Base-by-base conservation (phyloP, 2,329 filamentous ascomycete genomes). In the Venturiaceae sp. region DNA sequence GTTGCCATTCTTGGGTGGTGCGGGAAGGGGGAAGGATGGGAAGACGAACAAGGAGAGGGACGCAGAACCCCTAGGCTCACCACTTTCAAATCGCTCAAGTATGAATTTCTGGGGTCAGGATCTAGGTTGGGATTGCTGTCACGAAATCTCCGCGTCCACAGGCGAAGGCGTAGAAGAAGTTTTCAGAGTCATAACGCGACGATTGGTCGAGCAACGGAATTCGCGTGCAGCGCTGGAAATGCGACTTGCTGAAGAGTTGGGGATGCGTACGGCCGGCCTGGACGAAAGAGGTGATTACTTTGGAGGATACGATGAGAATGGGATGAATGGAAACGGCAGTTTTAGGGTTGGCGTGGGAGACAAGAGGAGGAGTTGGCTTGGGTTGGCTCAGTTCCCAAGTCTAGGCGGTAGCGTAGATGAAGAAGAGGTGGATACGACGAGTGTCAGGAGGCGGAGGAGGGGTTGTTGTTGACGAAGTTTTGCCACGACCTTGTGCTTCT, bases 91-190 rank as follows among this genome's bases (percentile, higher is more conserved):
- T 41, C 60, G 60, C 33, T 39, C 30, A 9, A 87, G 83, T 66
- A 87, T 83, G 37, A 87, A 87, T 1, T 90, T 91, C 73, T 96
- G 92, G 92, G 90, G 87, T 23, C 89, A 94, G 70, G 92, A 96
- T 68, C 85, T 91, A 5, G 91, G 92, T 56, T 97, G 92, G 92
- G 92, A 96, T 67, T 95, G 91, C 62, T 97, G 92, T 71, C 94
- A 97, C 72, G 94, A 99, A 75, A 92, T 99, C 68, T 92, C 86
- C 65, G 92, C 92, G 53, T 92, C 95, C 77, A 91, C 87, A 67
- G 92, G 92, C 59, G 92, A 96, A 76, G 92, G 92, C 19, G 92
- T 99, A 19, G 94, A 97, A 66, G 94, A 97, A 73, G 91, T 99
- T 0, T 97, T 97, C 66, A 82, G 92, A 1, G 90, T 95, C 28